Base-by-base conservation (phyloP, 257 asterid genomes). In the Perilla frutescens region DNA sequence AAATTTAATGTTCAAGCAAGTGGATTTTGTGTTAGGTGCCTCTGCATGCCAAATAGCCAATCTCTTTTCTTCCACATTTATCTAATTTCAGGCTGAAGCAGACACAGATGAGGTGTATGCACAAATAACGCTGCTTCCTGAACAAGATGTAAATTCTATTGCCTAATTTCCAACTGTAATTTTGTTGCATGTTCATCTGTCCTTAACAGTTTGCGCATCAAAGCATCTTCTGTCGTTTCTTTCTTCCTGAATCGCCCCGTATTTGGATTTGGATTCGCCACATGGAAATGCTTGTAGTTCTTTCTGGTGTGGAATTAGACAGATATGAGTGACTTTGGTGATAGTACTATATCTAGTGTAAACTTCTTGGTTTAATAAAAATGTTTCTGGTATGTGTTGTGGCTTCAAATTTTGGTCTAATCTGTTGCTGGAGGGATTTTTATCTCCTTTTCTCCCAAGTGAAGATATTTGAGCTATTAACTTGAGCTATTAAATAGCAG, bases 31-130 rank as follows among this genome's bases (percentile, higher is more conserved):
- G 59, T 31, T 62, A 26, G 55, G 70, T 54, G 74, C 32, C 72
- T 56, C 70, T 47, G 1, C 13, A 32, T 63, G 41, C 66, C 57
- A 44, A 36, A 60, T 55, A 43, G 50, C 61, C 29, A 12, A 43
- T 53, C 10, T 31, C 26, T 47, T 13, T 44, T 48, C 62, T 77
- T 53, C 43, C 13, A 62, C 49, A 13, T 53, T 58, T 82, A 66
- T 71, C 72, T n/a, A 48, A 48, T 66, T 82, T 75, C 84, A 93
- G 98, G 97, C 97, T 77, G 98, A 93, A 86, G 65, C 84, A 7
- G 98, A 91, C 53, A 88, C 97, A 4, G 97, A 93, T 75, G 97
- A 93, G 88, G 98, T 93, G 53, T 93, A 88, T 77, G 96, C 97
- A 3, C 98, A 93, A 79, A 70, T 93, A 77, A 91, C 93, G 26